These are phyloP conservation scores for Lonicera japonica DNA, from an alignment of 129 eudicot species.

Conservation along the genomic window DNA sequence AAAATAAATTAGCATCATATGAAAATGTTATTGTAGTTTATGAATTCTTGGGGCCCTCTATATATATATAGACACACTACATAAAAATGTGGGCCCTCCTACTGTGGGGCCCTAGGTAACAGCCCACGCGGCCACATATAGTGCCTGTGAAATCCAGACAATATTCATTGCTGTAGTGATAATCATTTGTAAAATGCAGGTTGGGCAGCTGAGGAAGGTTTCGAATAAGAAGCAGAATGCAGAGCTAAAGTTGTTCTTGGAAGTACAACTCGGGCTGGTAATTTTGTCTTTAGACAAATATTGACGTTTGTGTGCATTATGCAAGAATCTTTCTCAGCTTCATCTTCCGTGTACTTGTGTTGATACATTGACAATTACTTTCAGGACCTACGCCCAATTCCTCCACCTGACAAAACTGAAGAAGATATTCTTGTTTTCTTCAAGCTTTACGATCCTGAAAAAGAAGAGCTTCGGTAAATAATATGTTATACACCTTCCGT, in stretches of 20 bases:
- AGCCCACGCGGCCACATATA: too few relatives aligned
- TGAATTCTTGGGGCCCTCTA: too few relatives aligned
- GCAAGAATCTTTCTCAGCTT: not conserved
- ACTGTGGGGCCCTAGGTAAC: too few relatives aligned
- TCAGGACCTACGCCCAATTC: conserved; percentile 70
- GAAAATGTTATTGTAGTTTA: too few relatives aligned
- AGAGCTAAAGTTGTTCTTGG: conserved; percentile 80
- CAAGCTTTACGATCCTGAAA: conserved; percentile 84
- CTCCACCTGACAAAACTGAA: conserved; percentile 76
- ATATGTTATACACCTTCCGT: too few relatives aligned
- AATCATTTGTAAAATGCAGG: conserved; percentile 47
- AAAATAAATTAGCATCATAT: too few relatives aligned
- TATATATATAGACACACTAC: too few relatives aligned
- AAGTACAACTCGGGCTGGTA: too few relatives aligned
- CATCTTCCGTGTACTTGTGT: not conserved
- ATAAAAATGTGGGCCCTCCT: too few relatives aligned
- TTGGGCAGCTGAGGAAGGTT: conserved; percentile 80
- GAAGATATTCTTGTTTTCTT: conserved; percentile 91
- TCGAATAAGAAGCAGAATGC: conserved; percentile 86
- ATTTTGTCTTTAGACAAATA: conserved; percentile 2
- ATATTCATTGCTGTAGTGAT: not conserved
- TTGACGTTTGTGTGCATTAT: conserved; percentile 7
- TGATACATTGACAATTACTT: conserved; percentile 5
- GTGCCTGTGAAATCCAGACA: not conserved
- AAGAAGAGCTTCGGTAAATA: conserved; percentile 95